Evolutionary conservation across 2,329 filamentous ascomycete genomes (phyloP).

Genomic region (Penicillium sp.): DNA sequence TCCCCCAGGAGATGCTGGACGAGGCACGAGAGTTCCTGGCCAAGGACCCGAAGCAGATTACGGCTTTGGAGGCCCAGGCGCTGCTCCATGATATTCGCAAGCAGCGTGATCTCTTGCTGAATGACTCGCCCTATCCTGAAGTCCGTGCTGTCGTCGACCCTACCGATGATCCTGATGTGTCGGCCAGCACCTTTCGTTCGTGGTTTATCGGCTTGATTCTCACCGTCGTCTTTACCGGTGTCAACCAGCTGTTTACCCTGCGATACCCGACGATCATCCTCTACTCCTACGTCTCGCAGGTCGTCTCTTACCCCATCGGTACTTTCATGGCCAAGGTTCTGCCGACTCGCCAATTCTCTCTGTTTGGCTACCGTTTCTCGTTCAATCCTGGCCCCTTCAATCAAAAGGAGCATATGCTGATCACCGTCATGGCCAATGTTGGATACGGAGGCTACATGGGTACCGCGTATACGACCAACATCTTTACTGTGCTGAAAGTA

Average conservation of each 20-base stretch:
- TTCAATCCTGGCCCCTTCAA: slow-evolving; percentile 50
- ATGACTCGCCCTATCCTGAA: slow-evolving; percentile 28
- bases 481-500: slow-evolving; percentile 9
- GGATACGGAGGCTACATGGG: slow-evolving; percentile 35
- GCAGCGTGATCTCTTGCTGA: slow-evolving; percentile 2
- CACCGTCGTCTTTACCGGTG: slow-evolving; percentile 36
- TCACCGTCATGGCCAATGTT: slow-evolving; percentile 52
- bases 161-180: slow-evolving; percentile 28
- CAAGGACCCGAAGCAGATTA: slow-evolving; percentile 4
- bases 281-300: slow-evolving; percentile 46
- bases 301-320: slow-evolving; percentile 46
- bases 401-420: slow-evolving; percentile 49
- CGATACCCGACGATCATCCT: slow-evolving; percentile 49
- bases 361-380: slow-evolving; percentile 16
- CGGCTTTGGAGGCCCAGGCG: neutral
- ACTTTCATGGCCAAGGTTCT: slow-evolving; percentile 40
- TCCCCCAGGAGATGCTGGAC: slow-evolving; percentile 6
- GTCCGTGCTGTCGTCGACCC: slow-evolving; percentile 30
- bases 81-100: slow-evolving; percentile 3
- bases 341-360: slow-evolving; percentile 34
- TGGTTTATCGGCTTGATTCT: slow-evolving; percentile 42
- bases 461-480: slow-evolving; percentile 9
- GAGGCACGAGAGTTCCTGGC: slow-evolving; percentile 3
- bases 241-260: slow-evolving; percentile 50
- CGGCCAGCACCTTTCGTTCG: slow-evolving; percentile 35